Conservation (phyloP, 2,329 filamentous ascomycete species). For the Aspergillus unguis region DNA sequence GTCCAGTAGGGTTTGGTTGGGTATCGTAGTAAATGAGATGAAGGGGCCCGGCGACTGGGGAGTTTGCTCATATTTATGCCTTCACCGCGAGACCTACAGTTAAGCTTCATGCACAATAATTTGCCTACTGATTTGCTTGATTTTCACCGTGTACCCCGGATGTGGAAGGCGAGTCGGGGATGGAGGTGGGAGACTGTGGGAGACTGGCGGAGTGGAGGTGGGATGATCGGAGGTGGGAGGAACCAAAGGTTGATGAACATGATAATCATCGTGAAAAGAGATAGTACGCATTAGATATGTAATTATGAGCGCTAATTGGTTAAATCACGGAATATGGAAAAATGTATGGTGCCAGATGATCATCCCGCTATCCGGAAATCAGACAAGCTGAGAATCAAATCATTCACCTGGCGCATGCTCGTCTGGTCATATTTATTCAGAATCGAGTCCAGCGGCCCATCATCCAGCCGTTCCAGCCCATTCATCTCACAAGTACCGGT, state of each 20-base stretch:
- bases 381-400: conserved; percentile 28
- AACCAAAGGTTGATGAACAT: not conserved
- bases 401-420: conserved; percentile 41
- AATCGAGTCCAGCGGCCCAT: conserved; percentile 25
- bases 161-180: conserved; percentile 6
- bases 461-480: conserved; percentile 1
- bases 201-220: not conserved
- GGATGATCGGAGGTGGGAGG: not conserved
- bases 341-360: not conserved
- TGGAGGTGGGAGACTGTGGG: conserved; percentile 5
- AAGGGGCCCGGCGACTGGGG: not conserved
- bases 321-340: not conserved
- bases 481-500: conserved; percentile 8
- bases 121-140: not conserved
- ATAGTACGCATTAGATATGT: not conserved
- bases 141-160: not conserved
- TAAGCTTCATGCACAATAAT: not conserved
- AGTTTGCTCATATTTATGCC: not conserved
- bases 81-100: not conserved
- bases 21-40: not conserved
- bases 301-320: not conserved
- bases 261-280: not conserved
- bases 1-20: not conserved
- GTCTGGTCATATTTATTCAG: conserved; percentile 39
- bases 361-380: conserved; percentile 26